Conservation (phyloP, 176 grass and related monocot species). For the Oryza nivara region DNA sequence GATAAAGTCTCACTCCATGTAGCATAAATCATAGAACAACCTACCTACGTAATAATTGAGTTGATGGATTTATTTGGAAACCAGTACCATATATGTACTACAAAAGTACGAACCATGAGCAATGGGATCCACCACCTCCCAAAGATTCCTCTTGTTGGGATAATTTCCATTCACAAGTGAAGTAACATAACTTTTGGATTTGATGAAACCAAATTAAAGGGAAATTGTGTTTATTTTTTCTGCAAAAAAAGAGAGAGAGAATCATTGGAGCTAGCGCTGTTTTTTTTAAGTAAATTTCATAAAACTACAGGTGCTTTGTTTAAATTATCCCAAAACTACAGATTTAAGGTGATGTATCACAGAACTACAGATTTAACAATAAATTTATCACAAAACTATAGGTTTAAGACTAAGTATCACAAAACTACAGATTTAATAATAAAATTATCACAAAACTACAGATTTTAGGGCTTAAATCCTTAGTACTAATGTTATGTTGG, state of each 20-base stretch:
- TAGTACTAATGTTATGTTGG: too few species aligned
- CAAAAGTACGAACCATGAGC: conserved; percentile 24
- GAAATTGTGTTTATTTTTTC: neutral
- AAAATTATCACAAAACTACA: too few species aligned
- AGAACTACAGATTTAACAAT: too few species aligned
- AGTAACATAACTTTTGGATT: neutral
- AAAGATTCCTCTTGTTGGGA: conserved; percentile 56
- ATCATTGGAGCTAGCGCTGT: neutral
- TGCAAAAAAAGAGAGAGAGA: neutral
- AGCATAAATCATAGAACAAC: neutral
- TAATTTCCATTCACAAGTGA: conserved; percentile 10
- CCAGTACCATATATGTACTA: neutral
- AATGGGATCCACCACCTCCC: conserved; percentile 39
- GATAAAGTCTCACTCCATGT: neutral
- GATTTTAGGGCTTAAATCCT: too few species aligned
- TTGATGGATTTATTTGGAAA: conserved; percentile 20
- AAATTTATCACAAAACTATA: too few species aligned
- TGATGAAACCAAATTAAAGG: neutral
- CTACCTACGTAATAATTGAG: conserved; percentile 17
- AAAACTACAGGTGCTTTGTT: too few species aligned
- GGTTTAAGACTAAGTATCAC: too few species aligned
- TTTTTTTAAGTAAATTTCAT: too few species aligned
- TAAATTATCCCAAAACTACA: too few species aligned
- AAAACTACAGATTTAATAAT: too few species aligned
- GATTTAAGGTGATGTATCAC: too few species aligned